These are phyloP conservation scores for Eucalyptus erythrocorys DNA, from an alignment of 345 rosid genomes.

Conservation along the genomic window DNA sequence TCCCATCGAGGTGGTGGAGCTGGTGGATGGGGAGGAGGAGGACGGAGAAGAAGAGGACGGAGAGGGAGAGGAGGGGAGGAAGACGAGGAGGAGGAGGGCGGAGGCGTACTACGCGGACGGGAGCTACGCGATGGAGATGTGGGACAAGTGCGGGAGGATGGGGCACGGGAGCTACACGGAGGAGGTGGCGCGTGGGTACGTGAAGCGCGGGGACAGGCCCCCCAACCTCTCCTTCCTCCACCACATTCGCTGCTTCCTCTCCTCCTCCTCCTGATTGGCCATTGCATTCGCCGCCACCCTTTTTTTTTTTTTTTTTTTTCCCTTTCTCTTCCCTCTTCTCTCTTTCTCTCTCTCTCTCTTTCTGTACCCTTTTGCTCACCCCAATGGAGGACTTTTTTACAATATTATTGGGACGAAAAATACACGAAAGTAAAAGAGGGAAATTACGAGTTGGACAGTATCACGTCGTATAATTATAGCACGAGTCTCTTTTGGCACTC, in stretches of 20 bases:
- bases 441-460: not conserved
- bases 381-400: not conserved
- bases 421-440: no score
- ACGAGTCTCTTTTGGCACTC: not conserved
- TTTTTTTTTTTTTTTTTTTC: no score
- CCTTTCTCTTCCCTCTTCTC: not conserved
- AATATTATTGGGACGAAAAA: not conserved
- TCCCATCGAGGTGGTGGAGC: constrained; percentile 16
- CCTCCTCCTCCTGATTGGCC: constrained; percentile 37
- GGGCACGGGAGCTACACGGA: constrained; percentile 42
- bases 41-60: constrained; percentile 8
- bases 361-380: not conserved
- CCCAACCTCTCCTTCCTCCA: constrained; percentile 55
- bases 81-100: not conserved
- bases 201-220: constrained; percentile 57
- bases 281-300: constrained; percentile 2
- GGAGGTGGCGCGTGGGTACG: constrained; percentile 63
- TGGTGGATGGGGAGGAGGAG: not conserved
- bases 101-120: constrained; percentile 61
- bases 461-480: not conserved
- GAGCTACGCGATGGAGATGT: constrained; percentile 51
- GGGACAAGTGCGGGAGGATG: constrained; percentile 34
- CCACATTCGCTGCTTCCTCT: constrained; percentile 44
- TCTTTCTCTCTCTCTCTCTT: no score
- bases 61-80: not conserved